These are phyloP conservation scores for Licmophora abbreviata DNA, from an alignment of 108 stramenopile genomes.

Conservation along the genomic window DNA sequence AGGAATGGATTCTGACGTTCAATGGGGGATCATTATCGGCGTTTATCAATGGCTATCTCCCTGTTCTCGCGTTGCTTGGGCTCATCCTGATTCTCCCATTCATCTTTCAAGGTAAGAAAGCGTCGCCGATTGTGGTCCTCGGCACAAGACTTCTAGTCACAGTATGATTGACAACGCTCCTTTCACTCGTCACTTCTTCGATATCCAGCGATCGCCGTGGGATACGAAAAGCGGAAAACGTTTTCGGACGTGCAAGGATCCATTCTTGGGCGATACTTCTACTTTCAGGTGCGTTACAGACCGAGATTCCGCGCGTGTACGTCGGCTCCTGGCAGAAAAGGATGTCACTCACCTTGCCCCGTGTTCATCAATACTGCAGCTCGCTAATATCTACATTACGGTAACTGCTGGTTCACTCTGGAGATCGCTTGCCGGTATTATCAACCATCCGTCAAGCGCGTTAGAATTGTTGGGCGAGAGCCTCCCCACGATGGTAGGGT, in stretches of 20 bases:
- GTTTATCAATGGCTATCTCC: constrained; percentile 87
- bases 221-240: constrained; percentile 77
- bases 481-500: constrained; percentile 77
- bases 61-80: constrained; percentile 74
- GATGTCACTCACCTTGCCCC: too few relatives aligned
- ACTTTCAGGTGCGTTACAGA: too few relatives aligned
- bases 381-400: constrained; percentile 87
- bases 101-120: constrained; percentile 79
- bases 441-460: constrained; percentile 71
- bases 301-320: too few relatives aligned
- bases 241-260: constrained; percentile 72
- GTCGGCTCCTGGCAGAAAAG: too few relatives aligned
- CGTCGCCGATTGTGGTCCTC: too few relatives aligned
- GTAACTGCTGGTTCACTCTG: constrained; percentile 84
- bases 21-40: constrained; percentile 51
- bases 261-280: constrained; percentile 83
- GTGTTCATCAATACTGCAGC: too few relatives aligned
- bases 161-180: too few relatives aligned
- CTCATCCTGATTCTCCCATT: constrained; percentile 74
- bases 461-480: constrained; percentile 65
- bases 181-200: too few relatives aligned
- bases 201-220: constrained; percentile 58
- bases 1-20: constrained; percentile 6
- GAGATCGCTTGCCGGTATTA: constrained; percentile 62
- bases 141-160: too few relatives aligned